Conservation (phyloP, 352 stramenopile genomes). For the Phytophthora brassicae region DNA sequence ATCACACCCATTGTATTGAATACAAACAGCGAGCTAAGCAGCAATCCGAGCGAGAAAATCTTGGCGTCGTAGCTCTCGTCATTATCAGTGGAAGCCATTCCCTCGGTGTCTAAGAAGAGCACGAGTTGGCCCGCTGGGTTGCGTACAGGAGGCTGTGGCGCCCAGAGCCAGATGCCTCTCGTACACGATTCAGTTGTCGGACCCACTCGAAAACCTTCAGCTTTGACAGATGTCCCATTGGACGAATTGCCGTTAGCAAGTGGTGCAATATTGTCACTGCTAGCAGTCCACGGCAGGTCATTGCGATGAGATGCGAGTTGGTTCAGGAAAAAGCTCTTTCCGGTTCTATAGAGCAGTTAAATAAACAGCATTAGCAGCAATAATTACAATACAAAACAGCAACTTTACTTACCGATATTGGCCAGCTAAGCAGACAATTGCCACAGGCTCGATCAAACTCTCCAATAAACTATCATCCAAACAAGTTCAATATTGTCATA, state of each 20-base stretch:
- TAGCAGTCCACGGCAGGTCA: slow-evolving; percentile 23
- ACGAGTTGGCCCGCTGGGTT: slow-evolving; percentile 67
- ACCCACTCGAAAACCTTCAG: slow-evolving; percentile 66
- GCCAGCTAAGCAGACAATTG: slow-evolving; percentile 77
- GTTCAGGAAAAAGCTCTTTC: slow-evolving; percentile 90
- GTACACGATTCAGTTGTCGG: slow-evolving; percentile 87
- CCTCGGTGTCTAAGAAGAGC: slow-evolving; percentile 85
- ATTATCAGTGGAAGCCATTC: slow-evolving; percentile 83
- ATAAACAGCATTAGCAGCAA: not conserved
- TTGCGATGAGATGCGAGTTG: slow-evolving; percentile 52
- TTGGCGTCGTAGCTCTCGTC: slow-evolving; percentile 89
- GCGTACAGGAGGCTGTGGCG: slow-evolving; percentile 51
- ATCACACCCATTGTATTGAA: slow-evolving; percentile 91
- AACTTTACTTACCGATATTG: slow-evolving; percentile 63
- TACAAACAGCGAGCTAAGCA: slow-evolving; percentile 83
- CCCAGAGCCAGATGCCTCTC: slow-evolving; percentile 86
- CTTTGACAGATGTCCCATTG: slow-evolving; percentile 6
- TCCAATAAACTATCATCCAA: slow-evolving; percentile 52
- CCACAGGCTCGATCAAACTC: slow-evolving; percentile 63
- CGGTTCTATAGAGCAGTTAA: slow-evolving; percentile 46
- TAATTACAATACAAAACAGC: not conserved
- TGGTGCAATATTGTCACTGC: slow-evolving; percentile 5
- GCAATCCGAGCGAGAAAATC: slow-evolving; percentile 81
- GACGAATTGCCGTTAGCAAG: slow-evolving; percentile 8
- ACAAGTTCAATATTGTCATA: not conserved